Evolutionary conservation across 495 filamentous ascomycete genomes (phyloP).

Genomic region (Hypoxylon cercidicola): DNA sequence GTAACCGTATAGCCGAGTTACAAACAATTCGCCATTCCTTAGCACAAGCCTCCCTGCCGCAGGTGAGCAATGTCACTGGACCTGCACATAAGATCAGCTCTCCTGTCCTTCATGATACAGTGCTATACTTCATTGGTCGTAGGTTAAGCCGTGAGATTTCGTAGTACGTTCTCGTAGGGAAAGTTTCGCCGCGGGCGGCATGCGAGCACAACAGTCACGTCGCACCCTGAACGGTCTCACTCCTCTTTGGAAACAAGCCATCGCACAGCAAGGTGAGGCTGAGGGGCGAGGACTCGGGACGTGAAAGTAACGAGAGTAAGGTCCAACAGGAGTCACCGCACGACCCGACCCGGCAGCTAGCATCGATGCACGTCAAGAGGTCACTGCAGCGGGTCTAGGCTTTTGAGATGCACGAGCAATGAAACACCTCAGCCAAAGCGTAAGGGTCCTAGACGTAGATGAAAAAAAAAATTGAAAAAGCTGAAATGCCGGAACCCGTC

Average conservation of each 20-base stretch:
- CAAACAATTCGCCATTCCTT: constrained; percentile 3
- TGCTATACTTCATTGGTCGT: constrained; percentile 4
- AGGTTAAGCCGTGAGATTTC: background rate
- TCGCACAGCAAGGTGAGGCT: constrained; percentile 16
- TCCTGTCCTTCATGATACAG: background rate
- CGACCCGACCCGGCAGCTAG: constrained; percentile 8
- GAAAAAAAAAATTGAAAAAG: too few relatives aligned
- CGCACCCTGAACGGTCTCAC: background rate
- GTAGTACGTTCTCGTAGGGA: background rate
- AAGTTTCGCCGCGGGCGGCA: background rate
- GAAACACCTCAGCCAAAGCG: constrained; percentile 5
- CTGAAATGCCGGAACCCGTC: constrained; percentile 30
- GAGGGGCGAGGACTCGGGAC: constrained; percentile 17
- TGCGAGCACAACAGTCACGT: background rate
- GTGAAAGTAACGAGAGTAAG: constrained; percentile 21
- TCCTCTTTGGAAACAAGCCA: background rate
- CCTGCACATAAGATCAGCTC: constrained; percentile 11
- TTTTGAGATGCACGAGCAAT: constrained; percentile 11
- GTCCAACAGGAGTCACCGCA: constrained; percentile 14
- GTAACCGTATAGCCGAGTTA: constrained; percentile 4
- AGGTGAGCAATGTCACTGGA: constrained; percentile 27
- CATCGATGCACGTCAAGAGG: background rate
- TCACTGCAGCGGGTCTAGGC: background rate
- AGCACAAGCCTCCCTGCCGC: constrained; percentile 20
- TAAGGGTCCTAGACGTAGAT: background rate